These are phyloP conservation scores for Corynespora cassiicola DNA, from an alignment of 2,329 filamentous ascomycete genomes.

Conservation along the genomic window DNA sequence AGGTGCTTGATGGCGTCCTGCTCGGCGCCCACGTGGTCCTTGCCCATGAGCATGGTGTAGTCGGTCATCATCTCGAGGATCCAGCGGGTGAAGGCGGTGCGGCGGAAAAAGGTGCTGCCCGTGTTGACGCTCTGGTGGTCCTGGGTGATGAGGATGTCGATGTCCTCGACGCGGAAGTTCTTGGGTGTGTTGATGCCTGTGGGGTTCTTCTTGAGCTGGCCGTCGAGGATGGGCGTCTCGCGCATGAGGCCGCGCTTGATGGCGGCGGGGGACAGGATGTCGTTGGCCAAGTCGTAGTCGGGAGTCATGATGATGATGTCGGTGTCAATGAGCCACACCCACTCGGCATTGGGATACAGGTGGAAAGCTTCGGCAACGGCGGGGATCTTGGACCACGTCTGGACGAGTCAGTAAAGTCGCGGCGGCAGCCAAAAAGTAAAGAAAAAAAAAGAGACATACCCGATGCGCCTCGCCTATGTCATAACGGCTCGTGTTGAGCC, in stretches of 20 bases:
- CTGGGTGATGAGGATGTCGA: constrained; percentile 49
- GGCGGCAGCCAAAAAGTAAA: too few relatives aligned
- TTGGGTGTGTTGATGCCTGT: constrained; percentile 33
- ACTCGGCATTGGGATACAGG: constrained; percentile 45
- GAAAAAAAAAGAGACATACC: constrained; percentile 32
- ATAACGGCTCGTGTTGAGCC: constrained; percentile 49
- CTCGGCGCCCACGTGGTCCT: constrained; percentile 41
- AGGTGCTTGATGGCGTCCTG: constrained; percentile 45
- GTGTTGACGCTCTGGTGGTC: constrained; percentile 50
- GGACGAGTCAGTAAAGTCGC: background rate
- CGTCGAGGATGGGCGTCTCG: constrained; percentile 33
- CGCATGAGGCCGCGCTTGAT: constrained; percentile 35
- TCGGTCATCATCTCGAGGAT: constrained; percentile 50
- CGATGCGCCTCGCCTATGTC: constrained; percentile 44
- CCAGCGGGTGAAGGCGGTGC: constrained; percentile 44
- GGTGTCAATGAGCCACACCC: constrained; percentile 51
- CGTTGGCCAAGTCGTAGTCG: constrained; percentile 34
- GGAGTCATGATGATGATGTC: constrained; percentile 51
- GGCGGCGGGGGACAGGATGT: constrained; percentile 42
- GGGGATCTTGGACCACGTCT: constrained; percentile 51
- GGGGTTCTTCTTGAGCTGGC: constrained; percentile 32
- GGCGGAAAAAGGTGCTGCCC: constrained; percentile 47
- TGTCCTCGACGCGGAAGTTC: constrained; percentile 36
- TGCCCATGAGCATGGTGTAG: constrained; percentile 41
- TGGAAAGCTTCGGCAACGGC: constrained; percentile 49